Base-by-base conservation (phyloP, 2,329 filamentous ascomycete genomes). In the Paracamarosporium sp. region DNA sequence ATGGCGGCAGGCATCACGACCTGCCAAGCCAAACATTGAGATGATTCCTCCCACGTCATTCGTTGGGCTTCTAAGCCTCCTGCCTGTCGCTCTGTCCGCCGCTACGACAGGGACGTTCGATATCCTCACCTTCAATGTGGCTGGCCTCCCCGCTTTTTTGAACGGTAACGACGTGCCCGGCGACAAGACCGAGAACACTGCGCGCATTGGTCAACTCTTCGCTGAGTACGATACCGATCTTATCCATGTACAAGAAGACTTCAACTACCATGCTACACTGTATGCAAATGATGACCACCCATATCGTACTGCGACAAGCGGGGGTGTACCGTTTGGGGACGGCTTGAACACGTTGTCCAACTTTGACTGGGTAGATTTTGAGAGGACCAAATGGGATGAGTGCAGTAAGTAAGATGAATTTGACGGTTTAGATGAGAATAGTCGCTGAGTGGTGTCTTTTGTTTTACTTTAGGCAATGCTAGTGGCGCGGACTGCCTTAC, bases 181-280 rank as follows among this genome's bases (percentile, higher is more conserved):
- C 22, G 83, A 88, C 72, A 89, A 89, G 75, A 76, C 78, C 0
- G 79, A 78, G 6, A 89, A 89, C 71, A 80, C 86, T 1, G 77
- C 77, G 9, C 71, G 75, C 27, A 88, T 90, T 47, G 88, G 88
- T 0, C 69, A 79, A 4, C 78, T 83, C 51, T 85, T 90, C 64
- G 77, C 83, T 5, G 62, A 84, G 66, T 83, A 87, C 56, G 80
- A 76, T 55, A 88, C 85, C 74, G 85, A 88, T 62, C 75, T 90
- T 27, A 86, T 90, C 68, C 81, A 90, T 62, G 77, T 88, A 13
- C 88, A 90, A 70, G 88, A 90, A 79, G 86, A 90, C 70, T 90
- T 90, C 79, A 88, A 88, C 75, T 90, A 86, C 73, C 87, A 90
- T 64, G 83, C 85, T 8, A 80, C 81, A 55, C 82, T 90, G 62